Conservation (phyloP, 768 basidiomycete genomes). For the Mycena capillaripes region DNA sequence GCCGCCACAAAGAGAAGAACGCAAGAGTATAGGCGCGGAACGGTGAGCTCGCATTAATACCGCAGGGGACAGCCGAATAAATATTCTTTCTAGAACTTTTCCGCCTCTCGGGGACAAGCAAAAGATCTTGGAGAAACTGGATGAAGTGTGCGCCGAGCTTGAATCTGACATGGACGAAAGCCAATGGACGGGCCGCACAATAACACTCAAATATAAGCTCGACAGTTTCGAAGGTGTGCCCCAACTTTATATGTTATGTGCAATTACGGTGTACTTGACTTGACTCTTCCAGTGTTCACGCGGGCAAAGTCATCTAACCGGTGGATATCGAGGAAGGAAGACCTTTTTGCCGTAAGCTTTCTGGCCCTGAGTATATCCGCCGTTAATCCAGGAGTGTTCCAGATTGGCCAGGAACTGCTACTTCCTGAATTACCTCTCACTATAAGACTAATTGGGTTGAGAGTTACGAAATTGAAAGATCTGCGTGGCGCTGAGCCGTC, state of each 20-base stretch:
- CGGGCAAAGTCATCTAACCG: slow-evolving; percentile 85
- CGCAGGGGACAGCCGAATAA: background rate
- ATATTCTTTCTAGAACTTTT: slow-evolving; percentile 74
- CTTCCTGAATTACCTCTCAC: slow-evolving; percentile 84
- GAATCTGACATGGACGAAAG: slow-evolving; percentile 82
- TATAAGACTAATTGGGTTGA: slow-evolving; percentile 88
- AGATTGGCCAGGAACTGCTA: slow-evolving; percentile 88
- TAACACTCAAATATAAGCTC: slow-evolving; percentile 94
- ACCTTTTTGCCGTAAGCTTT: slow-evolving; percentile 76
- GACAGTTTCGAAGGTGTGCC: slow-evolving; percentile 85
- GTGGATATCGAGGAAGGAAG: slow-evolving; percentile 85
- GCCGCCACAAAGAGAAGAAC: slow-evolving; percentile 81
- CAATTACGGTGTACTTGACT: background rate
- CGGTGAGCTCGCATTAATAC: slow-evolving; percentile 57
- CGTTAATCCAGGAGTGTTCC: slow-evolving; percentile 27
- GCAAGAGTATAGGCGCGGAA: slow-evolving; percentile 95
- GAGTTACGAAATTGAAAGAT: slow-evolving; percentile 92
- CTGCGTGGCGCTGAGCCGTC: slow-evolving; percentile 61
- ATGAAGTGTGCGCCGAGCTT: slow-evolving; percentile 86
- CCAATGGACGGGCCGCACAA: slow-evolving; percentile 89
- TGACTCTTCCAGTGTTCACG: slow-evolving; percentile 70
- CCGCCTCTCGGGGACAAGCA: slow-evolving; percentile 72
- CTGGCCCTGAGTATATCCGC: slow-evolving; percentile 27
- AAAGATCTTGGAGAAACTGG: slow-evolving; percentile 81
- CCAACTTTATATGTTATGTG: slow-evolving; percentile 2